phyloP scores from a whole-genome alignment of 1,139 yeast species.

The Pichia sp. region DNA sequence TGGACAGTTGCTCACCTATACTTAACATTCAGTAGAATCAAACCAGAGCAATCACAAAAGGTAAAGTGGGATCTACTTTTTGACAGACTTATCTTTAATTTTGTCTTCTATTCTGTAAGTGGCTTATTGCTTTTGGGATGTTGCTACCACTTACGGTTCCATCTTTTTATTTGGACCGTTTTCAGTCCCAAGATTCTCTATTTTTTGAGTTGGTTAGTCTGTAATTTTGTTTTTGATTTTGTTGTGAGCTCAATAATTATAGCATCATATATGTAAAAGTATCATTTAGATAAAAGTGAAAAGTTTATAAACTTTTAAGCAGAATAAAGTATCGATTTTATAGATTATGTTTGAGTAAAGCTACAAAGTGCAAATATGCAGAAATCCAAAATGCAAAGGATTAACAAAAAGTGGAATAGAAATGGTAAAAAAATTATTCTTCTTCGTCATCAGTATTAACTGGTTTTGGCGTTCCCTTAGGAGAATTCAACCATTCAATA shows the following conservation, averaged over 20 bases:
- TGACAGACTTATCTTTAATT: slow-evolving; percentile 32
- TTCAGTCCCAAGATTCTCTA: slow-evolving; percentile 88
- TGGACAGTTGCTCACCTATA: slow-evolving; percentile 60
- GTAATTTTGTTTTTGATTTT: slow-evolving; percentile 41
- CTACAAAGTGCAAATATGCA: too few relatives aligned
- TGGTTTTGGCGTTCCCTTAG: slow-evolving; percentile 96
- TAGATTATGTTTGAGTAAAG: background rate
- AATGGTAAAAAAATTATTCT: slow-evolving; percentile 31
- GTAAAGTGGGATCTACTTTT: slow-evolving; percentile 32
- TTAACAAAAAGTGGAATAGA: background rate
- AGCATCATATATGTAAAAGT: slow-evolving; percentile 15
- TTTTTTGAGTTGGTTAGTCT: slow-evolving; percentile 66
- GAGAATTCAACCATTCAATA: slow-evolving; percentile 89
- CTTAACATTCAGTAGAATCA: slow-evolving; percentile 17
- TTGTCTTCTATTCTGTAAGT: slow-evolving; percentile 51
- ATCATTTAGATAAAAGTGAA: background rate
- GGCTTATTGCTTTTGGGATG: slow-evolving; percentile 58
- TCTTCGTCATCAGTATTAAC: slow-evolving; percentile 88
- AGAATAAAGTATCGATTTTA: slow-evolving; percentile 5
- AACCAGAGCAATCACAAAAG: slow-evolving; percentile 1
- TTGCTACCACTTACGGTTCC: slow-evolving; percentile 71
- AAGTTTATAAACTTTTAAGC: slow-evolving; percentile 1
- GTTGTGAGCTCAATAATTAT: slow-evolving; percentile 18
- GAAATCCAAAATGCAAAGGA: too few relatives aligned
- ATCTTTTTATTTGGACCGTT: slow-evolving; percentile 93